Conservation (phyloP, 2,329 filamentous ascomycete species). For the Neonectria faginata region DNA sequence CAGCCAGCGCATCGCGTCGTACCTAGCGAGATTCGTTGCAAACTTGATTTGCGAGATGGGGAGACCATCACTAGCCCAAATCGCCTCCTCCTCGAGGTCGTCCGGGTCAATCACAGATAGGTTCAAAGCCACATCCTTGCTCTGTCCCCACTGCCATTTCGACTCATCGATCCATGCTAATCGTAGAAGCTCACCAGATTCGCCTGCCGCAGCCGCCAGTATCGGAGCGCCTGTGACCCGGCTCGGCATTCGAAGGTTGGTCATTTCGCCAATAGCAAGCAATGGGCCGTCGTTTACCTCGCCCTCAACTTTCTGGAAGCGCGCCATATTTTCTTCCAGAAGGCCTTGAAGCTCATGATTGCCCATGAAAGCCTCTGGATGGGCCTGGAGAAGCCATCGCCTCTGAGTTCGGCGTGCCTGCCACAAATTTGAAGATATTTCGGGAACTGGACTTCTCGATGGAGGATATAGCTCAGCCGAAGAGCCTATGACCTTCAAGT, state of each 20-base stretch:
- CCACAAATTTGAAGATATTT: slow-evolving; percentile 45
- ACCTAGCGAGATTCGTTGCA: slow-evolving; percentile 52
- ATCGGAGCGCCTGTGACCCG: slow-evolving; percentile 47
- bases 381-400: slow-evolving; percentile 62
- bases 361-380: slow-evolving; percentile 63
- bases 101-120: slow-evolving; percentile 57
- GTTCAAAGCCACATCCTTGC: slow-evolving; percentile 59
- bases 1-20: slow-evolving; percentile 61
- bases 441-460: slow-evolving; percentile 43
- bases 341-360: slow-evolving; percentile 48
- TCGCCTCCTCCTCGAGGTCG: slow-evolving; percentile 59
- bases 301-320: slow-evolving; percentile 46
- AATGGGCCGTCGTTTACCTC: slow-evolving; percentile 48
- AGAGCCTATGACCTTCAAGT: slow-evolving; percentile 49
- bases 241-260: slow-evolving; percentile 52
- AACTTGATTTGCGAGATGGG: slow-evolving; percentile 66
- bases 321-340: slow-evolving; percentile 53
- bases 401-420: slow-evolving; percentile 52
- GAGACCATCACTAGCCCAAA: slow-evolving; percentile 66
- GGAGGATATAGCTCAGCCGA: slow-evolving; percentile 51
- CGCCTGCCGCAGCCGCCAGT: slow-evolving; percentile 65
- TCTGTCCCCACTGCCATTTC: slow-evolving; percentile 65
- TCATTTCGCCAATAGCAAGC: slow-evolving; percentile 68
- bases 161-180: slow-evolving; percentile 64
- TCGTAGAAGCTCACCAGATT: slow-evolving; percentile 68